Base-by-base conservation (phyloP, 116 monocot species). In the Cymodocea nodosa region DNA sequence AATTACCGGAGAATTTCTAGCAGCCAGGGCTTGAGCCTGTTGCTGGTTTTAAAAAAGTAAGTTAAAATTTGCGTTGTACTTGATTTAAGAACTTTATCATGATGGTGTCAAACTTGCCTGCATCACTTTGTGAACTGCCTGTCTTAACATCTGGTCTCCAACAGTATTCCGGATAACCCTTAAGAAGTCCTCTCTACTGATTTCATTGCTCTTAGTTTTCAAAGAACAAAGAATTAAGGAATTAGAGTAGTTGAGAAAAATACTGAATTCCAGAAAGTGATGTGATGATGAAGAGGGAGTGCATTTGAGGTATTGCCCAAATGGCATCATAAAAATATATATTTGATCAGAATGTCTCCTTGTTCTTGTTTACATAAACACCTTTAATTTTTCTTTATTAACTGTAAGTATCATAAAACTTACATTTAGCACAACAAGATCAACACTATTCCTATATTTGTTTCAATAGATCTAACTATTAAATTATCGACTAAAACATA, bases 101-200 rank as follows among this genome's bases (percentile, higher is more conserved):
- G 8, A 30, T 23, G 12, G 56, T 62, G 52, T 64, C 39, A 37
- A 39, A 37, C 60, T 74, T 68, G 68, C 75, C 56, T 94, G 94
- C 9, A 89, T 78, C 0, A 89, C 79, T 81, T 84, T 80, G 55
- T 84, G 78, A 74, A 78, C 94, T 68, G 87, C 87, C 52, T 94
- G 89, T 68, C 87, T 82, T 58, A 94, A 82, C 94, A 94, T 89
- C 62, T 89, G 82, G 22, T 94, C 94, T 56, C 94, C 94, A 76
- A 94, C 89, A 77, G 87, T 94, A 69, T 82, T 89, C 75, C 83
- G 84, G 67, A 87, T 83, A 6, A 89, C 89, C 60, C 89, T 80
- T 50, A 89, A 72, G 73, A 94, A 94, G 62, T 94, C 76, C 40
- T 89, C 94, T 75, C 87, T 89, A 77, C 71, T 81, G 59, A 94